phyloP scores from a whole-genome alignment of 768 basidiomycete species.

The Mrakia gelida region DNA sequence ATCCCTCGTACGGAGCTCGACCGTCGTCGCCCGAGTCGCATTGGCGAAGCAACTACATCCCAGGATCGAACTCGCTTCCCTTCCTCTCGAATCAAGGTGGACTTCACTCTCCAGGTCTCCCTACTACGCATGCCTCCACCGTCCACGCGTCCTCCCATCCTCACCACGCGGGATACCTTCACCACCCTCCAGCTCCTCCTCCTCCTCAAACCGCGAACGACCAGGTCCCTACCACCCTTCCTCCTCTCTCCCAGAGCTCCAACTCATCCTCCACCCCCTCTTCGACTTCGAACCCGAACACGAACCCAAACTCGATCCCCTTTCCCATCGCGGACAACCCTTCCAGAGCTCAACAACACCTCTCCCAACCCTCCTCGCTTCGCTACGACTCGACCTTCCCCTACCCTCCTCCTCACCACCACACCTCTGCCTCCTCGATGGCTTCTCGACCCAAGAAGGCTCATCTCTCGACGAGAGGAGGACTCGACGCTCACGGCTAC shows the following conservation, averaged over 20 bases:
- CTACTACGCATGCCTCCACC: not conserved
- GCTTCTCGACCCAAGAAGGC: not conserved
- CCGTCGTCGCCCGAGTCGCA: constrained; percentile 8
- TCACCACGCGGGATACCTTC: not conserved
- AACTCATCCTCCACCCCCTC: not conserved
- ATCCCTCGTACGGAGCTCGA: not conserved
- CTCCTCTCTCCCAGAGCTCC: not conserved
- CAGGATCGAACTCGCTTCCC: not conserved
- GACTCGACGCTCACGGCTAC: constrained; percentile 13
- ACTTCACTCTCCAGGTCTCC: not conserved
- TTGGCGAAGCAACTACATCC: not conserved
- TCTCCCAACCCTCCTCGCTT: not conserved
- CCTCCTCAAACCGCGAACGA: not conserved
- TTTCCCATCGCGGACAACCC: not conserved
- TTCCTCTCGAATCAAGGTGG: too few relatives aligned
- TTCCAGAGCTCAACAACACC: not conserved
- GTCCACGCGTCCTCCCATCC: not conserved
- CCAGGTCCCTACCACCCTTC: not conserved
- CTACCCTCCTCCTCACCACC: not conserved
- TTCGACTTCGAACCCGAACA: not conserved
- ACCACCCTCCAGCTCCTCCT: not conserved
- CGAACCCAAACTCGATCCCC: not conserved
- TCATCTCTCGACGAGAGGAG: not conserved
- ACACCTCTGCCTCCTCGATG: not conserved
- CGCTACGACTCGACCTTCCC: not conserved